Conservation (phyloP, 2,329 filamentous ascomycete species). For the Penicillium palitans region DNA sequence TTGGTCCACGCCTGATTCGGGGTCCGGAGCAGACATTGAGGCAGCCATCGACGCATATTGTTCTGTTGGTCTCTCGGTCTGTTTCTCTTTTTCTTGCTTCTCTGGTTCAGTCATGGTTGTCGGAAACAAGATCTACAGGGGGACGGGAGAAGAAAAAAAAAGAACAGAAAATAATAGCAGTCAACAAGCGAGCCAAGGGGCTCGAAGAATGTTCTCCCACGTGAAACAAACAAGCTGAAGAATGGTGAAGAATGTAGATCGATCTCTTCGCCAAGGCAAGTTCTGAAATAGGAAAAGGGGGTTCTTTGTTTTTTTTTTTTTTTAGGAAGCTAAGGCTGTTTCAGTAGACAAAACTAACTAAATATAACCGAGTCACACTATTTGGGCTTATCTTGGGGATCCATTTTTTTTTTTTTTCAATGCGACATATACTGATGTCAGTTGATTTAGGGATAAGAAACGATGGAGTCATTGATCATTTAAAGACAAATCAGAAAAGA, state of each 20-base stretch:
- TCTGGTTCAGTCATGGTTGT: slow-evolving; percentile 18
- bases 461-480: neutral
- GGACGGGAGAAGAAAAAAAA: neutral
- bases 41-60: slow-evolving; percentile 33
- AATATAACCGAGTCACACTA: slow-evolving; percentile 12
- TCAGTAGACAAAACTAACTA: neutral
- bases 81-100: slow-evolving; percentile 15
- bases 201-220: slow-evolving; percentile 6
- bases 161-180: neutral
- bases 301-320: slow-evolving; percentile 6
- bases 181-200: slow-evolving; percentile 10
- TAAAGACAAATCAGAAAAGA: neutral
- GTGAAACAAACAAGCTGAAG: slow-evolving; percentile 6
- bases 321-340: neutral
- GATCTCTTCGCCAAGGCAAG: neutral
- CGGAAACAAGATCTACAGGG: slow-evolving; percentile 2
- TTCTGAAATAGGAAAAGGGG: neutral
- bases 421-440: slow-evolving; percentile 3
- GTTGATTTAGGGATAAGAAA: neutral
- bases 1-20: slow-evolving; percentile 25
- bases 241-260: slow-evolving; percentile 5
- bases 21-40: slow-evolving; percentile 14
- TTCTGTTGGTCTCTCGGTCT: slow-evolving; percentile 14
- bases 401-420: slow-evolving; percentile 5
- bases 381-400: slow-evolving; percentile 5